These are phyloP conservation scores for Colletotrichum spinosum DNA, from an alignment of 2,329 filamentous ascomycete species.

Conservation along the genomic window DNA sequence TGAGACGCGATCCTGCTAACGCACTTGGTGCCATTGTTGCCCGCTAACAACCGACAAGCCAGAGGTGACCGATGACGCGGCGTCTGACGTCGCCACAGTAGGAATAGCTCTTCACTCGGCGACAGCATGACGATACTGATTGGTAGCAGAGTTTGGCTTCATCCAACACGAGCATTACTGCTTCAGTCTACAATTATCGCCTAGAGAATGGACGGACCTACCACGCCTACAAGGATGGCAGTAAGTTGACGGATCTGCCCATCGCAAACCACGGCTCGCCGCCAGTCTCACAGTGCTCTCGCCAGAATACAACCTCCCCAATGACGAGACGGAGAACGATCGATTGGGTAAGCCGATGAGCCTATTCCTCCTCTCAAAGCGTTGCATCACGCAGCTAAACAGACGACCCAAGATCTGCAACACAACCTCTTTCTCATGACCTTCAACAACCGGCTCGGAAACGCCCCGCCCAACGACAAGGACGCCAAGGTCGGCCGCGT, in stretches of 20 bases:
- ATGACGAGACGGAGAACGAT: constrained; percentile 25
- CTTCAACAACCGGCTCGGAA: constrained; percentile 45
- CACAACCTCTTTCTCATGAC: constrained; percentile 50
- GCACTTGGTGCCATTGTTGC: too few species aligned
- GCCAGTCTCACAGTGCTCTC: background rate
- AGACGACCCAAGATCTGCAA: constrained; percentile 44
- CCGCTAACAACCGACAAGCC: too few species aligned
- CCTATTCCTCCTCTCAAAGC: background rate
- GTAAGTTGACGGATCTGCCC: background rate
- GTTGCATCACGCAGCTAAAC: too few species aligned
- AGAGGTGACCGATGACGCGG: too few species aligned
- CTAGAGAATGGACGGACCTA: constrained; percentile 22
- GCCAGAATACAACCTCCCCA: constrained; percentile 15
- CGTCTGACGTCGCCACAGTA: too few species aligned
- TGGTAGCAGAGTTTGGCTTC: background rate
- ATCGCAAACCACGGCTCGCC: too few species aligned
- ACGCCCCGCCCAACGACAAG: constrained; percentile 42
- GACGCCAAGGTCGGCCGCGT: constrained; percentile 42
- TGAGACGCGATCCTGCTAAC: too few species aligned
- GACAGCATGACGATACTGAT: too few species aligned
- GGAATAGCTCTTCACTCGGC: too few species aligned
- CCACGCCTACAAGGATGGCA: constrained; percentile 25
- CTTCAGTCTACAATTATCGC: constrained; percentile 7
- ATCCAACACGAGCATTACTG: constrained; percentile 5
- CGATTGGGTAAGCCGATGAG: constrained; percentile 9